Conservation (phyloP, 2,329 filamentous ascomycete genomes). For the Claviceps maximensis region DNA sequence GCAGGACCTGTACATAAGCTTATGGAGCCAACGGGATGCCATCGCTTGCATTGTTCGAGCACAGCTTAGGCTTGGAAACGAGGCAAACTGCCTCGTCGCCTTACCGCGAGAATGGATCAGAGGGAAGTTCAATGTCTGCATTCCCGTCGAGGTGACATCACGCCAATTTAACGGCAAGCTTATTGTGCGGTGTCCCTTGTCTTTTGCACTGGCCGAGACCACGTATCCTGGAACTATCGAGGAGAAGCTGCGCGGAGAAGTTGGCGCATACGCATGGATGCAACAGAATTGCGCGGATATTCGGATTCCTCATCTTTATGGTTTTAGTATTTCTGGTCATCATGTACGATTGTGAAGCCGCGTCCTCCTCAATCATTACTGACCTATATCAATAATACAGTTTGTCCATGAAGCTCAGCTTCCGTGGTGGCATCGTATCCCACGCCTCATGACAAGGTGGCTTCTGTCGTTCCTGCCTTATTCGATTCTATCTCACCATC, state of each 20-base stretch:
- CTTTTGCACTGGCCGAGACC: conserved; percentile 24
- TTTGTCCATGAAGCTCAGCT: conserved; percentile 3
- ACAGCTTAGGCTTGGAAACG: not conserved
- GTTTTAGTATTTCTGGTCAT: conserved; percentile 8
- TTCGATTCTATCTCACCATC: not conserved
- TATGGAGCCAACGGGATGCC: not conserved
- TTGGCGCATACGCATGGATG: conserved; percentile 15
- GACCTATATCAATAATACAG: not conserved
- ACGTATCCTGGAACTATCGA: conserved; percentile 25
- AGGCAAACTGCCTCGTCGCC: not conserved
- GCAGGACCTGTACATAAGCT: not conserved
- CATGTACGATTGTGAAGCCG: not conserved
- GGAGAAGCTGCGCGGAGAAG: conserved; percentile 24
- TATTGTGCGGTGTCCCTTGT: conserved; percentile 18
- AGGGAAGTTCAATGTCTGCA: conserved; percentile 22
- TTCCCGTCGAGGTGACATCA: conserved; percentile 16
- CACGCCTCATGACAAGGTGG: not conserved
- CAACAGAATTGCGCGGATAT: conserved; percentile 14
- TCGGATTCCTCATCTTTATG: conserved; percentile 13
- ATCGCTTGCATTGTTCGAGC: not conserved
- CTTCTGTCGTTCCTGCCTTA: not conserved
- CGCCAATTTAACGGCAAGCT: conserved; percentile 11
- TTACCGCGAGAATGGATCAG: conserved; percentile 14
- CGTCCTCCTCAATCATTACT: not conserved
- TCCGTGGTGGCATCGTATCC: conserved; percentile 4